phyloP scores from a whole-genome alignment of 495 filamentous ascomycete species.

The Hyaloscypha finlandica region DNA sequence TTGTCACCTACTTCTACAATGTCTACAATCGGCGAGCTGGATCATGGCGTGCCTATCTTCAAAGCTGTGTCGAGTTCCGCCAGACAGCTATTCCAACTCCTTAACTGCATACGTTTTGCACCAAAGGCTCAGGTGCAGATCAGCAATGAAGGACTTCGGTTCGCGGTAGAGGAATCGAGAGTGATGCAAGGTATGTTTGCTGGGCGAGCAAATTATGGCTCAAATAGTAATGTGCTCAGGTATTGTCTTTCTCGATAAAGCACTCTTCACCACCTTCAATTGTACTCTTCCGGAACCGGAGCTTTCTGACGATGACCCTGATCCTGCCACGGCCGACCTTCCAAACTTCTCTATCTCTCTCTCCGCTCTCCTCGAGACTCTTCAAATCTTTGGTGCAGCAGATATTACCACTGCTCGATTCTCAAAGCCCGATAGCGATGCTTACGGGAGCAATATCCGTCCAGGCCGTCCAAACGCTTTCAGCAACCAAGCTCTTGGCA shows the following conservation, averaged over 20 bases:
- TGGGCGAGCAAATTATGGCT: not conserved
- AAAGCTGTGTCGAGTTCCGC: conserved; percentile 83
- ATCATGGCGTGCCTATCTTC: conserved; percentile 60
- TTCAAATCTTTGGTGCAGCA: conserved; percentile 87
- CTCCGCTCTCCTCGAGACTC: conserved; percentile 83
- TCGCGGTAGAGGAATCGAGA: conserved; percentile 71
- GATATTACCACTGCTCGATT: conserved; percentile 57
- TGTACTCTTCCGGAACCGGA: conserved; percentile 49
- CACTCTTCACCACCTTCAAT: conserved; percentile 81
- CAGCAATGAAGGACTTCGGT: conserved; percentile 67
- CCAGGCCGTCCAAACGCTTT: conserved; percentile 65
- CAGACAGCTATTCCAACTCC: conserved; percentile 83
- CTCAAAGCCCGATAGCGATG: conserved; percentile 52
- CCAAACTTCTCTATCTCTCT: conserved; percentile 80
- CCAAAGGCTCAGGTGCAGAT: conserved; percentile 79
- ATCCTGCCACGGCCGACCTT: conserved; percentile 37
- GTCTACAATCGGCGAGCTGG: conserved; percentile 24
- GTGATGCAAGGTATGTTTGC: conserved; percentile 35
- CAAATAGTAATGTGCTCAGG: conserved; percentile 45
- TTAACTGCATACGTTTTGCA: conserved; percentile 85
- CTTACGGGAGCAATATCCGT: conserved; percentile 54
- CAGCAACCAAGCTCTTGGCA: conserved; percentile 71
- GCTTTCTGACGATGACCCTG: conserved; percentile 39
- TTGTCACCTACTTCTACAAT: conserved; percentile 18
- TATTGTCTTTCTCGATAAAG: conserved; percentile 79